Percentiles rank a stretch among this genome's conserved stretches.
Evolutionary conservation across 176 grass and related monocot genomes (phyloP).

Genomic region (Aegilops sharonensis): DNA sequence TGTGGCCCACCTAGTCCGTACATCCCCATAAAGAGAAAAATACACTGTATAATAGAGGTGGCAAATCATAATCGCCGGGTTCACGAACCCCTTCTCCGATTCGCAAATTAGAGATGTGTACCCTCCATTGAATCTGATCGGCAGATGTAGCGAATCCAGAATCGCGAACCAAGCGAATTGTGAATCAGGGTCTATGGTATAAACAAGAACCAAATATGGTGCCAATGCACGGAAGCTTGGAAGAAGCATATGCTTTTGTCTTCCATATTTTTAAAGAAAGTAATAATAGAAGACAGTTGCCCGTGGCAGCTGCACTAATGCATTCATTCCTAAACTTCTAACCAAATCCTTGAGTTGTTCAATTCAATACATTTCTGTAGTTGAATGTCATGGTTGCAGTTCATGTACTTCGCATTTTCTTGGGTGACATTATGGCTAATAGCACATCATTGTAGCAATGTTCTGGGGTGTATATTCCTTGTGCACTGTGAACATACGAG

Average conservation of each 20-base stretch:
- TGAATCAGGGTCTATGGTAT: too few relatives aligned
- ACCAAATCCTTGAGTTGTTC: background rate
- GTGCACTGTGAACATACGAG: background rate
- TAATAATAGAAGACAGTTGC: background rate
- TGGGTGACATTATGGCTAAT: background rate
- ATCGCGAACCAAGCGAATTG: too few relatives aligned
- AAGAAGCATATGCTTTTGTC: background rate
- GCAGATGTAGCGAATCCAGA: too few relatives aligned
- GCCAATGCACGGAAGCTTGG: background rate
- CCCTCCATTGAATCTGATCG: too few relatives aligned
- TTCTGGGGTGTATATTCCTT: constrained; percentile 3
- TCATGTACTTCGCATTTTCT: background rate
- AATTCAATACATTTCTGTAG: constrained; percentile 5
- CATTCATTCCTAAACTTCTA: constrained; percentile 19
- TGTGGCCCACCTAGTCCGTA: too few relatives aligned
- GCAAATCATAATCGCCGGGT: too few relatives aligned
- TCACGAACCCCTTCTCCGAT: too few relatives aligned
- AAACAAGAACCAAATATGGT: background rate
- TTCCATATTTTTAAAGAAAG: constrained; percentile 15
- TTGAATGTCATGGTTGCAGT: constrained; percentile 22
- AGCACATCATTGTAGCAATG: background rate
- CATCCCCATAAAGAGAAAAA: too few relatives aligned
- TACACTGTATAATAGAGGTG: too few relatives aligned
- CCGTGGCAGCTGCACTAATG: constrained; percentile 14
- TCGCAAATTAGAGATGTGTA: too few relatives aligned